Evolutionary conservation across 1,139 yeast species (phyloP).

Genomic region (Taphrina pruni): DNA sequence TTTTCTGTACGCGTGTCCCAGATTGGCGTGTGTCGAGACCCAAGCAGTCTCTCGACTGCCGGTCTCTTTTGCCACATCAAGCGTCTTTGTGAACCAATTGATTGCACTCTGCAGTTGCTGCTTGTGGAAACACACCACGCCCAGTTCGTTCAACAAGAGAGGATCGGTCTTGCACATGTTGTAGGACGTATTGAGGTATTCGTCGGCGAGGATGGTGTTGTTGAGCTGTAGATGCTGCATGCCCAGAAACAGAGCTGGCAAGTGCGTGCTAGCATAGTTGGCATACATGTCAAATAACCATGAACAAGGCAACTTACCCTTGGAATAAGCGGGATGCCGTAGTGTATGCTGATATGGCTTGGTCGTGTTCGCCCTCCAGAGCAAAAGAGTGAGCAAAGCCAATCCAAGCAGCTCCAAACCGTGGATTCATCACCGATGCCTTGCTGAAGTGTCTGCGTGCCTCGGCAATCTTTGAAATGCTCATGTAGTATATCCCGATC

Average conservation of each 20-base stretch:
- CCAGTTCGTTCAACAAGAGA: conserved; percentile 83
- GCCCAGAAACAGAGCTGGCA: conserved; percentile 88
- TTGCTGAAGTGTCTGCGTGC: conserved; percentile 88
- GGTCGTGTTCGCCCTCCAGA: conserved; percentile 97
- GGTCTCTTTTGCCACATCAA: conserved; percentile 68
- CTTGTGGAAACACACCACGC: conserved; percentile 84
- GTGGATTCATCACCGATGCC: conserved; percentile 86
- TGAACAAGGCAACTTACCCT: conserved; percentile 57
- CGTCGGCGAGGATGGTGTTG: conserved; percentile 81
- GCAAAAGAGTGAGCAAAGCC: conserved; percentile 99
- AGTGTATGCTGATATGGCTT: conserved; percentile 95
- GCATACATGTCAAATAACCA: neutral
- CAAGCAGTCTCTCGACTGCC: conserved; percentile 84
- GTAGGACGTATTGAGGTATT: conserved; percentile 76
- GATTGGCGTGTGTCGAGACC: conserved; percentile 83
- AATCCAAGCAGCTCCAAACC: conserved; percentile 95
- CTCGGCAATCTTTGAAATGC: conserved; percentile 74
- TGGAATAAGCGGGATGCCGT: conserved; percentile 94
- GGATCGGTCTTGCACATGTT: conserved; percentile 86
- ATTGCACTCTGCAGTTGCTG: conserved; percentile 73
- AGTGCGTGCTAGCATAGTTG: conserved; percentile 60
- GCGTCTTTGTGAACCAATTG: conserved; percentile 71
- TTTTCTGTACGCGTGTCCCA: conserved; percentile 88
- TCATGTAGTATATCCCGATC: conserved; percentile 85
- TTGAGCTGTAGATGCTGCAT: conserved; percentile 94